These are phyloP conservation scores for Tricholomella constricta DNA, from an alignment of 768 basidiomycete genomes.

Conservation along the genomic window DNA sequence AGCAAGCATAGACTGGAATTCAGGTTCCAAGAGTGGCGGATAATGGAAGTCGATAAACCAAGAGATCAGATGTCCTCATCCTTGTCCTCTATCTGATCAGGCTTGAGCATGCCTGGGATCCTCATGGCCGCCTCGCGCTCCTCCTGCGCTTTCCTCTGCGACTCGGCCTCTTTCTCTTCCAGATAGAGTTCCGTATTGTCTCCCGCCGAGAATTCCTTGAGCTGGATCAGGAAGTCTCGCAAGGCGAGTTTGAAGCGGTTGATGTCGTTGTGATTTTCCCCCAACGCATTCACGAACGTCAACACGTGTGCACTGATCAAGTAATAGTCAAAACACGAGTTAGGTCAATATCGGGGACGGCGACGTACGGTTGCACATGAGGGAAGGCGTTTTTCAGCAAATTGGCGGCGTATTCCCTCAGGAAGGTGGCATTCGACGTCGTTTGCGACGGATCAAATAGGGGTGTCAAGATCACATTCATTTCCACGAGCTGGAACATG, in stretches of 20 bases:
- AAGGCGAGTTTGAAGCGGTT: constrained; percentile 92
- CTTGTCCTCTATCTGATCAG: constrained; percentile 91
- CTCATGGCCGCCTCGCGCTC: constrained; percentile 89
- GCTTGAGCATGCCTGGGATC: constrained; percentile 98
- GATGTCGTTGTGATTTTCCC: constrained; percentile 76
- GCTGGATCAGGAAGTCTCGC: constrained; percentile 96
- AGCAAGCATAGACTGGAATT: constrained; percentile 22
- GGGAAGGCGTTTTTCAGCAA: constrained; percentile 89
- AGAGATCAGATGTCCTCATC: constrained; percentile 76
- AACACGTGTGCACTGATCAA: constrained; percentile 64
- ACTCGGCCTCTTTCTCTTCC: constrained; percentile 93
- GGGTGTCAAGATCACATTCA: constrained; percentile 75
- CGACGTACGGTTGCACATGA: constrained; percentile 79
- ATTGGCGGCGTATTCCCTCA: constrained; percentile 85
- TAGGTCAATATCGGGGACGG: constrained; percentile 15
- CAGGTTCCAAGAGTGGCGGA: constrained; percentile 39
- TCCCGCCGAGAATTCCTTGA: constrained; percentile 91
- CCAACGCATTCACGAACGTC: constrained; percentile 65
- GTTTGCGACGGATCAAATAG: constrained; percentile 79
- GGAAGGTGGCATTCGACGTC: constrained; percentile 77
- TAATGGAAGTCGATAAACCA: constrained; percentile 7
- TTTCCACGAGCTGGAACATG: constrained; percentile 91
- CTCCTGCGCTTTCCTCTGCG: constrained; percentile 71
- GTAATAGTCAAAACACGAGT: constrained; percentile 1
- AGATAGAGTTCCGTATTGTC: constrained; percentile 91